phyloP scores from a whole-genome alignment of 352 stramenopile genomes.

The Thalassiosira hispida region DNA sequence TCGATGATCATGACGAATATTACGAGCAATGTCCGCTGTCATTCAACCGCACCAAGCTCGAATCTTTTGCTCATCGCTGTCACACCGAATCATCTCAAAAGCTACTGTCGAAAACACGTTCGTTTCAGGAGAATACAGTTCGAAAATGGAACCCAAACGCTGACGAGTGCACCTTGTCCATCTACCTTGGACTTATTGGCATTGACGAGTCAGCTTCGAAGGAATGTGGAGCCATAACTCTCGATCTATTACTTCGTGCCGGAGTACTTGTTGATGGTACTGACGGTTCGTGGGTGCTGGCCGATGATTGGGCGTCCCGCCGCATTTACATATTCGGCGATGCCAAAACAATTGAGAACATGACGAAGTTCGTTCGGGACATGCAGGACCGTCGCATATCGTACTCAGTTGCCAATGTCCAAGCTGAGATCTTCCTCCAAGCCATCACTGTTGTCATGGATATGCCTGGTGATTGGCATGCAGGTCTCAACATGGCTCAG shows the following conservation, averaged over 20 bases:
- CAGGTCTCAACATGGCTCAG: background rate
- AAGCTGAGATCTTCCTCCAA: conserved; percentile 3
- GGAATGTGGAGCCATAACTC: background rate
- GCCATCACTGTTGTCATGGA: background rate
- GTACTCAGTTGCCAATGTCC: background rate
- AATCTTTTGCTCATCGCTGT: background rate
- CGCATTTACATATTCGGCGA: conserved; percentile 1
- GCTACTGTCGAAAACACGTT: background rate
- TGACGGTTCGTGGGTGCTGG: background rate
- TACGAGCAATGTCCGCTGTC: too few relatives aligned
- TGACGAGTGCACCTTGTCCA: background rate
- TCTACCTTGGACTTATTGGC: conserved; percentile 2
- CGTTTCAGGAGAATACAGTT: conserved; percentile 3
- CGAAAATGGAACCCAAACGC: conserved; percentile 8
- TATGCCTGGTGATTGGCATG: conserved; percentile 13
- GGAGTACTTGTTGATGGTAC: background rate
- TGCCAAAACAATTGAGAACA: conserved; percentile 17
- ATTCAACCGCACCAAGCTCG: background rate
- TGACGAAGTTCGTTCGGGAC: conserved; percentile 4
- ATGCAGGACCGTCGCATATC: background rate
- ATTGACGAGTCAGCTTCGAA: conserved; percentile 5
- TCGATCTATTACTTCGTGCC: background rate
- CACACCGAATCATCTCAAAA: background rate
- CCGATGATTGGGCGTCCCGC: background rate
- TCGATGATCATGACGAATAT: too few relatives aligned